Evolutionary conservation across 116 monocot species (phyloP).

Genomic region (Phalaenopsis hybrid): DNA sequence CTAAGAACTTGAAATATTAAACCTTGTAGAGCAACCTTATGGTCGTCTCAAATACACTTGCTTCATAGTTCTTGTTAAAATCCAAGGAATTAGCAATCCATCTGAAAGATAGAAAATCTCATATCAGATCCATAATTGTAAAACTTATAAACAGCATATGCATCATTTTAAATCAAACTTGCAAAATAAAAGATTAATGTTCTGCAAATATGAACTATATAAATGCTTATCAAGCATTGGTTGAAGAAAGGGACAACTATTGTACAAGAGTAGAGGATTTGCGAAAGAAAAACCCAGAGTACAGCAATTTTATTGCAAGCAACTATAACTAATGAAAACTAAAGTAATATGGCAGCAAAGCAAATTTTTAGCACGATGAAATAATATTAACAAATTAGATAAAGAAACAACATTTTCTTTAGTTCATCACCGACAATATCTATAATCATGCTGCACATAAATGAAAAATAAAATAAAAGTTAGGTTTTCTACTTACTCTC

Average conservation of each 20-base stretch:
- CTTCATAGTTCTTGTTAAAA: slow-evolving; percentile 88
- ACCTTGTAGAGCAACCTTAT: slow-evolving; percentile 80
- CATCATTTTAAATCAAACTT: neutral
- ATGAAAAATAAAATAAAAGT: neutral
- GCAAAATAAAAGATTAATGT: neutral
- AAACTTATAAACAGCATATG: neutral
- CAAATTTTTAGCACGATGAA: neutral
- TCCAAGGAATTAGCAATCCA: slow-evolving; percentile 81
- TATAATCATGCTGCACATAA: neutral
- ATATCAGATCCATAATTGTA: slow-evolving; percentile 1
- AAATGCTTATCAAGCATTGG: neutral
- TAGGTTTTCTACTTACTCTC: slow-evolving; percentile 54
- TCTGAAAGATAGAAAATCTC: slow-evolving; percentile 21
- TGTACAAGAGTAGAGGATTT: neutral
- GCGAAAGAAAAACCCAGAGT: too few relatives aligned
- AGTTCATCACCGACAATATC: neutral
- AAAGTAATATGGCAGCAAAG: neutral
- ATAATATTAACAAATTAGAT: neutral
- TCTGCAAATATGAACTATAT: neutral
- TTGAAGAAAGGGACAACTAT: neutral
- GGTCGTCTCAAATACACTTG: slow-evolving; percentile 96
- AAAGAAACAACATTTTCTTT: neutral
- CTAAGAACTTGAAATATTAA: slow-evolving; percentile 31
- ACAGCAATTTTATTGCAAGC: too few relatives aligned
- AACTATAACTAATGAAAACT: too few relatives aligned